Conservation (phyloP, 192 early-diverging fungal species). For the Gigaspora rosea region DNA sequence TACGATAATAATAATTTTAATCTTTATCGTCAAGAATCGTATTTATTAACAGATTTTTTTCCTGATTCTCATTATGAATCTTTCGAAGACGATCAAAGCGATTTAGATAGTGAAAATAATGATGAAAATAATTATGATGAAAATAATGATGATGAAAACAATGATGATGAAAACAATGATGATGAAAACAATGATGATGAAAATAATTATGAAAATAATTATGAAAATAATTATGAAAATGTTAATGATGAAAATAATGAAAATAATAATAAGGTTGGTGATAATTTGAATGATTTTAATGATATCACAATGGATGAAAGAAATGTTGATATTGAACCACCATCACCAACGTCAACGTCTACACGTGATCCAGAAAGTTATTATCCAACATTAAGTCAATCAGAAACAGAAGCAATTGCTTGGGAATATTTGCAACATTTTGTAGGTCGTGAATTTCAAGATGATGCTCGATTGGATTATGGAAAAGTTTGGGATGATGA, state of each 20-base stretch:
- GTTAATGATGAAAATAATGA: background rate
- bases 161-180: background rate
- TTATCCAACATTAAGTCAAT: background rate
- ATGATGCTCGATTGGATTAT: conserved; percentile 11
- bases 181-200: no score
- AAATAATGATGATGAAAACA: no score
- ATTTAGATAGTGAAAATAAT: no score
- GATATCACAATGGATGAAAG: background rate
- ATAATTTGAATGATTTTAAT: background rate
- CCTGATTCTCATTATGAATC: no score
- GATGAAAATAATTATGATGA: no score
- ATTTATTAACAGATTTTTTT: no score
- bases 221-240: no score
- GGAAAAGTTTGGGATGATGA: background rate
- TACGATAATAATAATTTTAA: no score
- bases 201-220: no score
- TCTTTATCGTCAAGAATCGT: no score
- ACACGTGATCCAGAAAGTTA: conserved; percentile 13
- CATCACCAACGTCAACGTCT: background rate
- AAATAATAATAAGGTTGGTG: background rate
- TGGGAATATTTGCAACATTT: background rate
- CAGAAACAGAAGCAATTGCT: background rate
- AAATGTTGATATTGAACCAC: background rate
- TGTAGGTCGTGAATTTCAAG: background rate
- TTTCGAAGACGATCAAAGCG: no score